Evolutionary conservation across 495 filamentous ascomycete species (phyloP).

Genomic region (Jackrogersella multiformis): DNA sequence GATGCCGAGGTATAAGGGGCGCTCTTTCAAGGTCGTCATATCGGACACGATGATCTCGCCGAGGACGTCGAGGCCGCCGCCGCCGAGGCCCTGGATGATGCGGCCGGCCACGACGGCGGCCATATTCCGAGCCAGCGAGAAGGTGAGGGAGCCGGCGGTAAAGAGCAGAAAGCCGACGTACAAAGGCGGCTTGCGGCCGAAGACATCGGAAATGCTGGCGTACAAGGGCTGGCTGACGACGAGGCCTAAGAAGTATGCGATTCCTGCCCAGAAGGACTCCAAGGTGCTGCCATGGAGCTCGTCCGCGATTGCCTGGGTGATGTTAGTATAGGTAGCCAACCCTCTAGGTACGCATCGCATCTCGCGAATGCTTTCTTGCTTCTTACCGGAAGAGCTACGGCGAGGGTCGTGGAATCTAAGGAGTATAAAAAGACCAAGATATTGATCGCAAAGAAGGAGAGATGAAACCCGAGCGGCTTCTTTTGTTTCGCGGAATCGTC

Average conservation of each 20-base stretch:
- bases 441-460: slow-evolving; percentile 37
- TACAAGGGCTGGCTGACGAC: slow-evolving; percentile 58
- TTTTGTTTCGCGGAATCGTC: slow-evolving; percentile 10
- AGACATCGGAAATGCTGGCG: slow-evolving; percentile 69
- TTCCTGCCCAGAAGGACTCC: slow-evolving; percentile 68
- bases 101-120: slow-evolving; percentile 76
- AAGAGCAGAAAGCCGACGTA: slow-evolving; percentile 72
- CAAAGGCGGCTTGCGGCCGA: slow-evolving; percentile 77
- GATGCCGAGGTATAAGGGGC: slow-evolving; percentile 51
- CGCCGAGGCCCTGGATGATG: slow-evolving; percentile 78
- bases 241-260: slow-evolving; percentile 62
- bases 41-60: slow-evolving; percentile 81
- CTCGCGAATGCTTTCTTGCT: background rate
- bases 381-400: slow-evolving; percentile 38
- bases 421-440: slow-evolving; percentile 34
- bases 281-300: slow-evolving; percentile 63
- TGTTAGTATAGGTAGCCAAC: slow-evolving; percentile 21
- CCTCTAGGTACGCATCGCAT: background rate
- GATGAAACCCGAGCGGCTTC: slow-evolving; percentile 28
- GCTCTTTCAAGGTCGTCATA: slow-evolving; percentile 49
- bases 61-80: slow-evolving; percentile 76
- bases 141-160: slow-evolving; percentile 68
- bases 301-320: slow-evolving; percentile 49
- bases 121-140: slow-evolving; percentile 70
- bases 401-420: slow-evolving; percentile 34